Evolutionary conservation across 768 basidiomycete species (phyloP), one percentile per base, ranked within the genome.

Genomic region (Mycena rosella): DNA sequence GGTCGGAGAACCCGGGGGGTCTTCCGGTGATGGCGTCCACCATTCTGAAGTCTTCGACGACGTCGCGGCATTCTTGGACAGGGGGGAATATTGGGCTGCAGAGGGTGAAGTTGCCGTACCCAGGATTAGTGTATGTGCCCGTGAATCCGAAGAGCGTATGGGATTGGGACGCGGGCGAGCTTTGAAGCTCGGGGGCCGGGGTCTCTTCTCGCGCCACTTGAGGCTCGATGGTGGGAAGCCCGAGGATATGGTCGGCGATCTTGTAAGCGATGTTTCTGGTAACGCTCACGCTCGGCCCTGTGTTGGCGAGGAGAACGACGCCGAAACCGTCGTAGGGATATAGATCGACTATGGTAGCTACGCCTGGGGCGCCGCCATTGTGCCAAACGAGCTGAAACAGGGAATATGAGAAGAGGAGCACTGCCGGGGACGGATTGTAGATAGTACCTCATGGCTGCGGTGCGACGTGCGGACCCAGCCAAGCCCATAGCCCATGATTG

Each of bases 391-490:
- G 34, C 86, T 84, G n/a, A 2, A 22, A n/a, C 5, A 24, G 26
- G 27, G 48, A 54, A 18, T 15, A 57, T 64, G 20, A 27, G 51
- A 24, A 20, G 14, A 26, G 22, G 7, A 47, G 2, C 36, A 26
- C 7, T 6, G n/a, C n/a, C n/a, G n/a, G n/a, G 15, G 30, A 52
- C 40, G 60, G 3, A 10, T 36, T 53, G 27, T 26, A 52, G 75
- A 47, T n/a, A n/a, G n/a, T 65, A 85, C 84, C 29, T 84, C 80
- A 58, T 84, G 81, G 0, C 81, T 84, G 2, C 73, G 75, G 59
- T 82, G 83, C 1, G 84, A 79, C 9, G 17, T 51, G 9, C 81
- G 76, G 44, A n/a, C 36, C 84, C 84, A 86, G 5, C 85, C 85
- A 72, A 83, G 69, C 4, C 81, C 83, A 67, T 85, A 86, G 7